Base-by-base conservation (phyloP, 176 grass and related monocot genomes). In the Olyra latifolia region DNA sequence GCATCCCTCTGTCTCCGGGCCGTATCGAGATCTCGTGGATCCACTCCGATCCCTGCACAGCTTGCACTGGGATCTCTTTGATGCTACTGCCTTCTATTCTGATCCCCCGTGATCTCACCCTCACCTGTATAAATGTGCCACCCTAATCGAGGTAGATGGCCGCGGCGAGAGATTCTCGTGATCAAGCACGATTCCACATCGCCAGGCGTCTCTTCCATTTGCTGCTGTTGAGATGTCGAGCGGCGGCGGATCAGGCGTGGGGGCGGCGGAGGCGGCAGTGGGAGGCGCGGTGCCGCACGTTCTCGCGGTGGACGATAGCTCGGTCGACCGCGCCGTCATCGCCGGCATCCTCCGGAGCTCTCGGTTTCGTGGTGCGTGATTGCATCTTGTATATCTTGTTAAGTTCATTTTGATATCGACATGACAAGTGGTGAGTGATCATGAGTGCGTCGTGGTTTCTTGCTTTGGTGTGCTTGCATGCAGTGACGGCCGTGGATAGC, bases 401-500 rank as follows among this genome's bases (percentile, higher is more conserved):
- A 20, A 17, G n/a, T 66, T 81, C 11, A 9, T 35, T 35, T 58
- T 47, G 10, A 38, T n/a, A n/a, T 38, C 27, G 19, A 25, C 52
- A 32, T 22, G 39, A 62, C 1, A 39, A 64, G 16, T 74, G 30
- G 16, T 59, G n/a, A 48, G 2, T 28, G 8, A 49, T 1, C 4
- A 58, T 1, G 8, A 58, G 38, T 45, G 40, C 6, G 7, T 15
- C 6, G 7, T n/a, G 1, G 17, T 28, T 48, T 41, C 16, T 44
- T 59, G 50, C 20, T 60, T 16, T 16, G 62, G 6, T 17, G 43
- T 61, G 55, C n/a, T n/a, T n/a, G n/a, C 54, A 57, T 56, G 85
- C 89, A 98, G 96, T 99, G 49, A 95, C 96, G 20, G 78, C 90
- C 8, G 96, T 99, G 42, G 96, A 95, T 15, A 99, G 96, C 10